Evolutionary conservation across 805 yeast species (phyloP), one percentile per base, ranked within the genome.

Genomic region (Yamadazyma insecticola): DNA sequence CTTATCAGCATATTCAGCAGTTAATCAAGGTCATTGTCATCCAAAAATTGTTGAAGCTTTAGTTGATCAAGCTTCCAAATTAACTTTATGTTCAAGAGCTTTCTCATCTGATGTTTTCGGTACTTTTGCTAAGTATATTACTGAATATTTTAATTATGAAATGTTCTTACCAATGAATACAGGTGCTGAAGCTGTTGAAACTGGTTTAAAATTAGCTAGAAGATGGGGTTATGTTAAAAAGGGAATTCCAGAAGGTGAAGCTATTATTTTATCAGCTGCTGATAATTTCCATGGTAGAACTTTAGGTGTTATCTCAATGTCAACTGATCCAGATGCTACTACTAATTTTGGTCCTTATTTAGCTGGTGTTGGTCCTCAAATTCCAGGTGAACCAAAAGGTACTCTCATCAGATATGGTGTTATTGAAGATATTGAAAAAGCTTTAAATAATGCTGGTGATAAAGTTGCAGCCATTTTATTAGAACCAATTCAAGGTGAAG

Each of bases 401-500:
- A 58, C 70, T 23, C 57, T 79, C 36, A 63, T 81, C 53, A 76
- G 96, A 59, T 89, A 83, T 60, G 96, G 96, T 53, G 74, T 69
- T 39, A 76, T 86, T 50, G 95, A 77, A 54, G 97, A 90, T 53
- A 77, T 90, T 32, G 88, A 87, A 60, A 68, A 69, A 45, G 96
- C 95, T 2, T 78, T 89, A 50, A 66, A 71, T 43, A 74, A 74
- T 35, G 87, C 90, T 15, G 96, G 96, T 43, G 90, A 84, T 56
- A 80, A 78, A 55, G 78, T 90, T 43, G 95, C 96, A 26, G 97
- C 96, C 24, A 75, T 90, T 44, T 65, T 90, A 43, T 75, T 90
- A 47, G 97, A 90, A 65, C 97, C 97, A 41, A 89, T 89, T 51
- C 97, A 90, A 60, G 97, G 97, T 57, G 97, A 90, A 60, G 97